A percentile compares a stretch with the other conserved stretches of the same genome.
These are phyloP conservation scores for Lasiodiplodia sp. DNA, from an alignment of 2,329 filamentous ascomycete species.

Conservation along the genomic window DNA sequence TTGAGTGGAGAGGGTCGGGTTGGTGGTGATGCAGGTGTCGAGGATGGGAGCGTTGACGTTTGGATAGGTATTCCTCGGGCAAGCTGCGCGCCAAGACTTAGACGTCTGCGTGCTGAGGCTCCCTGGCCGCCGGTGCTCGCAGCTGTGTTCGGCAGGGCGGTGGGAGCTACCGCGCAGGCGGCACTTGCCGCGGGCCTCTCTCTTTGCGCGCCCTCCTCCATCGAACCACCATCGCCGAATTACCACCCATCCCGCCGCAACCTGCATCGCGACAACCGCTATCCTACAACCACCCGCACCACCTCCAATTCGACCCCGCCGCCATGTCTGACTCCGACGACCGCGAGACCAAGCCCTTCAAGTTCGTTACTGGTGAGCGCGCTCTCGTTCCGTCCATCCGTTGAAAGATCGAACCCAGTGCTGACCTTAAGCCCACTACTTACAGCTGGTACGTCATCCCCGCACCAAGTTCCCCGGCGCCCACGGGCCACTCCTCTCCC, in stretches of 20 bases:
- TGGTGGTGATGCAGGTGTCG: slow-evolving; percentile 36
- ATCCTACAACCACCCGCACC: slow-evolving; percentile 35
- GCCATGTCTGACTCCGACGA: slow-evolving; percentile 92
- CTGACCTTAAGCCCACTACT: slow-evolving; percentile 45
- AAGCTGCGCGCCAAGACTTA: slow-evolving; percentile 21
- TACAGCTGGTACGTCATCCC: slow-evolving; percentile 57
- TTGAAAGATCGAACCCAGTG: slow-evolving; percentile 43
- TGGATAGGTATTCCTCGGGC: slow-evolving; percentile 3
- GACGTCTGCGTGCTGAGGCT: slow-evolving; percentile 15
- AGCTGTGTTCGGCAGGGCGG: slow-evolving; percentile 13
- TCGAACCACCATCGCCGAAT: slow-evolving; percentile 29
- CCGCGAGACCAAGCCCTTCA: slow-evolving; percentile 98
- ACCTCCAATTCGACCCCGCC: slow-evolving; percentile 53
- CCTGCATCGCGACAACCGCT: slow-evolving; percentile 41
- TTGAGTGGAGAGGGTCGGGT: slow-evolving; percentile 42
- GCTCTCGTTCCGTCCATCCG: slow-evolving; percentile 34
- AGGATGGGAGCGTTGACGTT: slow-evolving; percentile 35
- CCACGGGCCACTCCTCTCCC: slow-evolving; percentile 2
- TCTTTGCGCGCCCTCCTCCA: slow-evolving; percentile 21
- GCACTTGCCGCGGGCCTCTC: slow-evolving; percentile 23
- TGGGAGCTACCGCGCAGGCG: slow-evolving; percentile 20
- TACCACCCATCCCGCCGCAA: slow-evolving; percentile 29
- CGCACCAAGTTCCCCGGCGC: slow-evolving; percentile 2
- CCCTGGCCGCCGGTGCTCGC: not conserved
- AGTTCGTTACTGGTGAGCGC: slow-evolving; percentile 96